Percentiles rank a stretch among this genome's conserved stretches.
phyloP scores from a whole-genome alignment of 352 stramenopile genomes.

The Globisporangium cystogenes region DNA sequence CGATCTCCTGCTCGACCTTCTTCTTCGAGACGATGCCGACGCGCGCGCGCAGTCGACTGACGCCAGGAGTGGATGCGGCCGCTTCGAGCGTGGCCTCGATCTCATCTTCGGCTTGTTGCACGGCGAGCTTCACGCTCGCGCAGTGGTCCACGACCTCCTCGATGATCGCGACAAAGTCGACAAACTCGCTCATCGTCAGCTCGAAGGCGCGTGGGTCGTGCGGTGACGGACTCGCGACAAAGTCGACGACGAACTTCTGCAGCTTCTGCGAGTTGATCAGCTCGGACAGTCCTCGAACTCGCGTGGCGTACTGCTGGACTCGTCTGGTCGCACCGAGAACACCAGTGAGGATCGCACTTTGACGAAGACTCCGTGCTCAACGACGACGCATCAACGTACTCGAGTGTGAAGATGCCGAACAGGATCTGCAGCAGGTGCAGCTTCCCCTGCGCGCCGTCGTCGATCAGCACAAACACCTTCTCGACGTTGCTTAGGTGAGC shows the following conservation, averaged over 20 bases:
- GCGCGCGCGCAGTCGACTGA: constrained; percentile 28
- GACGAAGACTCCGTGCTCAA: not conserved
- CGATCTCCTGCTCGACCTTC: constrained; percentile 49
- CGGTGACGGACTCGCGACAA: constrained; percentile 22
- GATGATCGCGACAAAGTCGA: constrained; percentile 47
- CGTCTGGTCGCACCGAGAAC: constrained; percentile 6
- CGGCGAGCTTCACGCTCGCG: constrained; percentile 30
- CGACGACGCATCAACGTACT: too few relatives aligned
- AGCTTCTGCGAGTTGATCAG: constrained; percentile 34
- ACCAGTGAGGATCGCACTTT: not conserved
- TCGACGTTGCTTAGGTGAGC: constrained; percentile 32
- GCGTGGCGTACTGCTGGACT: constrained; percentile 30
- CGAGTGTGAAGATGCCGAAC: constrained; percentile 45
- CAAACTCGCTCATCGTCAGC: constrained; percentile 35
- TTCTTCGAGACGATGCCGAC: constrained; percentile 53
- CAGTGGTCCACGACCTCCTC: constrained; percentile 52
- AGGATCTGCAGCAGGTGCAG: constrained; percentile 54
- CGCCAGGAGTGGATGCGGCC: constrained; percentile 8
- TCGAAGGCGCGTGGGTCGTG: constrained; percentile 16
- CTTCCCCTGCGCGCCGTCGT: constrained; percentile 27
- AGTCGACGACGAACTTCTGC: constrained; percentile 59
- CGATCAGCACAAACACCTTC: constrained; percentile 43
- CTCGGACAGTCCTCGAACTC: constrained; percentile 39
- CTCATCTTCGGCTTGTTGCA: constrained; percentile 54
- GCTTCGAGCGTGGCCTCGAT: constrained; percentile 36